Evolutionary conservation across 768 basidiomycete genomes (phyloP).

Genomic region (Pulveroboletus sp.): DNA sequence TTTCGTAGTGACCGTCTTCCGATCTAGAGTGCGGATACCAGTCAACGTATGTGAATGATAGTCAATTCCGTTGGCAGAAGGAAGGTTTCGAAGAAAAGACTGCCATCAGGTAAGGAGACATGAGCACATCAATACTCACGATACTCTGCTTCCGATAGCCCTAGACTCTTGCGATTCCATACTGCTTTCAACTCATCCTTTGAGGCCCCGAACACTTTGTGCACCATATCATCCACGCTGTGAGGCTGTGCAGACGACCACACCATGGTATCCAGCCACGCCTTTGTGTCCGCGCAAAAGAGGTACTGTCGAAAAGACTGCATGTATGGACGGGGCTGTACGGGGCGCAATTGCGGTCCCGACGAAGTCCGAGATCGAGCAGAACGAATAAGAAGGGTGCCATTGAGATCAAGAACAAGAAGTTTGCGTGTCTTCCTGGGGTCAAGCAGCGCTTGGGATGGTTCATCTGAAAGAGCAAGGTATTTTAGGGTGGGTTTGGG

Average conservation of each 20-base stretch:
- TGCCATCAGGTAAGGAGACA: not conserved
- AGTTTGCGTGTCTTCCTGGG: slow-evolving; percentile 50
- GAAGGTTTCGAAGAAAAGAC: slow-evolving; percentile 6
- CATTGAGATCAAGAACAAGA: slow-evolving; percentile 65
- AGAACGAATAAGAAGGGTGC: slow-evolving; percentile 65
- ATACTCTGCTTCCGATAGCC: slow-evolving; percentile 59
- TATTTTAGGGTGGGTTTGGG: slow-evolving; percentile 35
- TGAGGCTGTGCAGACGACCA: slow-evolving; percentile 88
- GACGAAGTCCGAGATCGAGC: slow-evolving; percentile 19
- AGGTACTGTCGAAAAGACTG: slow-evolving; percentile 58
- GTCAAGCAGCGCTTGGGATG: slow-evolving; percentile 26
- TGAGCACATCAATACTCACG: slow-evolving; percentile 47
- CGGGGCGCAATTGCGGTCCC: slow-evolving; percentile 31
- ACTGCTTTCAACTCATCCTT: slow-evolving; percentile 51
- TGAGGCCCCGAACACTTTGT: slow-evolving; percentile 49
- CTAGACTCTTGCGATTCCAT: slow-evolving; percentile 81
- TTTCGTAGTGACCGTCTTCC: slow-evolving; percentile 56
- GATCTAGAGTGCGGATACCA: slow-evolving; percentile 4
- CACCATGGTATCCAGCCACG: slow-evolving; percentile 82
- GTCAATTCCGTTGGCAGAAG: slow-evolving; percentile 2
- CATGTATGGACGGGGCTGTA: slow-evolving; percentile 67
- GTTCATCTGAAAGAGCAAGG: slow-evolving; percentile 29
- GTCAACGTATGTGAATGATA: slow-evolving; percentile 1
- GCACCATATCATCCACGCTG: slow-evolving; percentile 74
- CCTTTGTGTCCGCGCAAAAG: slow-evolving; percentile 54